phyloP scores from a whole-genome alignment of 179 eudicot species.

The Spergularia azorica region DNA sequence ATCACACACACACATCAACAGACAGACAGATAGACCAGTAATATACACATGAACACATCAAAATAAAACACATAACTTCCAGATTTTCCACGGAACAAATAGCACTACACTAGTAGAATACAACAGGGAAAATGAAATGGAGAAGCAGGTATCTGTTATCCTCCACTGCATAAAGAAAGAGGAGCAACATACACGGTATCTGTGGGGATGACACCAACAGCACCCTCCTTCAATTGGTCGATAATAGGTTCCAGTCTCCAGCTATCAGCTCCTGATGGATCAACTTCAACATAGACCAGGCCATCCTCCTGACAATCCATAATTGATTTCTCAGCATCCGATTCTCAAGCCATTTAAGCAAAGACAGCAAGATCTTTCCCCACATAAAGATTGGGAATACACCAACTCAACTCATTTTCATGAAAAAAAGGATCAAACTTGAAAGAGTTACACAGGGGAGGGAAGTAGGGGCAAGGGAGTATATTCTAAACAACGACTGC shows the following conservation, averaged over 20 bases:
- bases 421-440: no score
- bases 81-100: no score
- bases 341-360: not conserved
- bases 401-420: not conserved
- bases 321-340: not conserved
- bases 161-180: not conserved
- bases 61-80: no score
- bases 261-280: slow-evolving; percentile 71
- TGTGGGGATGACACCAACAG: slow-evolving; percentile 96
- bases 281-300: slow-evolving; percentile 74
- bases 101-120: no score
- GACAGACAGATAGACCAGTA: no score
- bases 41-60: no score
- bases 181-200: slow-evolving; percentile 75
- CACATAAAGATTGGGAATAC: not conserved
- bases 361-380: not conserved
- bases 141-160: not conserved
- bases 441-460: not conserved
- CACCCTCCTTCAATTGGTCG: slow-evolving; percentile 69
- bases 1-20: no score
- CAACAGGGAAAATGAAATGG: not conserved
- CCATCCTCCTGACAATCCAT: slow-evolving; percentile 51
- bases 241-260: slow-evolving; percentile 82
- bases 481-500: no score
- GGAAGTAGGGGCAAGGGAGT: not conserved